Percentiles rank a stretch among this genome's conserved stretches.
Conservation (phyloP, 2,329 filamentous ascomycete species). For the Aspergillus viridinutans region DNA sequence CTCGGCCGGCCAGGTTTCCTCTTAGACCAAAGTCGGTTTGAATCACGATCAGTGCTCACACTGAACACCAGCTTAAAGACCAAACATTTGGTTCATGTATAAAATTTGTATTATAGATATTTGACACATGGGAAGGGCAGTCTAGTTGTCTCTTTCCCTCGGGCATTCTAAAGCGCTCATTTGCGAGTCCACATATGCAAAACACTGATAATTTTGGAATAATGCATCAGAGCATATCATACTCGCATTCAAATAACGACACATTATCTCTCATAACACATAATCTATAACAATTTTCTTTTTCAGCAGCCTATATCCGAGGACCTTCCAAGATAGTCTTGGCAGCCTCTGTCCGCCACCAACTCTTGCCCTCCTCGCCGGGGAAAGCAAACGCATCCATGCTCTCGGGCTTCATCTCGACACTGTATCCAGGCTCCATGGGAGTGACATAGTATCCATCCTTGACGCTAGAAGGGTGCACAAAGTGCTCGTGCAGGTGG, state of each 20-base stretch:
- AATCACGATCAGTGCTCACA: neutral
- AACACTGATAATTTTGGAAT: neutral
- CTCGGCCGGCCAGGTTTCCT: neutral
- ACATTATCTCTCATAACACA: conserved; percentile 2
- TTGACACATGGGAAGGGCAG: neutral
- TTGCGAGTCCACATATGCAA: neutral
- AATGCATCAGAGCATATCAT: neutral
- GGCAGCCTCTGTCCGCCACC: conserved; percentile 82
- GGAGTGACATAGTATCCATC: conserved; percentile 88
- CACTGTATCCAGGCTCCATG: conserved; percentile 76
- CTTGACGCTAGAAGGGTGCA: conserved; percentile 73
- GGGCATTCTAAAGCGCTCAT: neutral
- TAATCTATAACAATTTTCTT: neutral
- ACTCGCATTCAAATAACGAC: neutral
- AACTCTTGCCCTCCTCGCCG: conserved; percentile 71
- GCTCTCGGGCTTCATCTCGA: conserved; percentile 87
- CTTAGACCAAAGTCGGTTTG: neutral
- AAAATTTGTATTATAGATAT: neutral
- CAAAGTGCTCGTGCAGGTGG: conserved; percentile 89
- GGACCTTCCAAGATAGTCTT: conserved; percentile 63
- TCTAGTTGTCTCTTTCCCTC: neutral
- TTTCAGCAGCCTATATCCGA: conserved; percentile 22
- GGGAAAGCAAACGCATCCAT: conserved; percentile 78
- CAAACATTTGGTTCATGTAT: neutral
- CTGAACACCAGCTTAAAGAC: neutral